Evolutionary conservation across 352 stramenopile species (phyloP), one percentile per base, ranked within the genome.

Genomic region (Phytophthora vignae): DNA sequence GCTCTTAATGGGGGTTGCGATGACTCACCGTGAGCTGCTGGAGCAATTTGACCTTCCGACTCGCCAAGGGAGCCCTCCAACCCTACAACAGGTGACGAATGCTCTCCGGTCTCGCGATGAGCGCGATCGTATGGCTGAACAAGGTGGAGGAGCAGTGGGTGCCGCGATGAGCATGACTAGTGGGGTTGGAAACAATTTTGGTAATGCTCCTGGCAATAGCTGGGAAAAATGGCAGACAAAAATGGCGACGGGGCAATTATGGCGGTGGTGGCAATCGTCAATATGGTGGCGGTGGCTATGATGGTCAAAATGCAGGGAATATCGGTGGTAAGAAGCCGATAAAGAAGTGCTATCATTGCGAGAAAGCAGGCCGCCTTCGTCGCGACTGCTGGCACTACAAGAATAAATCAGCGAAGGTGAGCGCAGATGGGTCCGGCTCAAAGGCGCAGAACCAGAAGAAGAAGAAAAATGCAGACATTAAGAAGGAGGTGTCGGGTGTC

Each of bases 321-420:
- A 29, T 29, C 27, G 27, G 27, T 29, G 27, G 27, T 29, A 29
- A 29, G 27, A 29, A 29, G 27, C 27, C 27, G 27, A 29, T 29
- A 29, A 29, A 29, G 27, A 46, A 59, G 14, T 60, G 54, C 29
- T 48, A 48, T 11, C 9, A 60, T 25, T 60, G 31, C 10, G 49
- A 60, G 54, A 60, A 60, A 27, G 17, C 54, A 15, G 54, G 54
- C 3, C 54, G 31, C 31, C 11, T 48, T 17, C 29, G 6, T n/a
- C 54, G 54, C 7, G 31, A 59, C 29, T 59, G 31, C 33, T 31
- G 31, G 54, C 3, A 48, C 54, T 49, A 60, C n/a, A 60, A 60
- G n/a, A 60, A 48, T 29, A 60, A 48, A 19, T 17, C 54, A 10
- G 15, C n/a, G 2, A 60, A 60, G n/a, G 54, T 60, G 10, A 4